A percentile compares a stretch with the other conserved stretches of the same genome.
Evolutionary conservation across 495 filamentous ascomycete genomes (phyloP).

Genomic region (Lophiotrema nucula): DNA sequence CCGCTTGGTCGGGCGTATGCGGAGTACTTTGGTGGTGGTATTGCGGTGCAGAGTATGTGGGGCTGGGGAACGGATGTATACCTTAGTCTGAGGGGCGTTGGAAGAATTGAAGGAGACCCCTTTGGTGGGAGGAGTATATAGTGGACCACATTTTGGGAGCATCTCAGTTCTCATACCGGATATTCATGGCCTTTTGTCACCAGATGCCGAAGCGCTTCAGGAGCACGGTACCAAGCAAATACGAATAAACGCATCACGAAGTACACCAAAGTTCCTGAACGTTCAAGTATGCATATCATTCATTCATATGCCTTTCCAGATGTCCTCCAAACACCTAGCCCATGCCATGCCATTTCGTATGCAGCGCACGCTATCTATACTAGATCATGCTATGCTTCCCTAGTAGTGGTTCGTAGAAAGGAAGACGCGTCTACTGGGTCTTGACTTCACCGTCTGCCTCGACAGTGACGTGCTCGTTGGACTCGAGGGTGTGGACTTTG

Average conservation of each 20-base stretch:
- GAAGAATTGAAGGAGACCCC: constrained; percentile 39
- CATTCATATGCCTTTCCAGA: too few relatives aligned
- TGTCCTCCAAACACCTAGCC: constrained; percentile 3
- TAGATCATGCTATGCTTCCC: not conserved
- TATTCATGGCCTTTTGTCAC: not conserved
- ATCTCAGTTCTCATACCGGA: too few relatives aligned
- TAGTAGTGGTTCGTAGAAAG: not conserved
- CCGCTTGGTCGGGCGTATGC: constrained; percentile 92
- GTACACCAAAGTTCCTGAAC: too few relatives aligned
- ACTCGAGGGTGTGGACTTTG: constrained; percentile 58
- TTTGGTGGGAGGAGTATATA: too few relatives aligned
- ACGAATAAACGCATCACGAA: too few relatives aligned
- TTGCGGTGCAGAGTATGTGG: constrained; percentile 87
- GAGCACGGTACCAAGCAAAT: too few relatives aligned
- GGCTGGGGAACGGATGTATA: constrained; percentile 93
- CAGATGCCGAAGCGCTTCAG: too few relatives aligned
- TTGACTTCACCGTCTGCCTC: constrained; percentile 70
- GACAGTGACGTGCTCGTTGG: constrained; percentile 69
- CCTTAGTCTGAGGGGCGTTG: constrained; percentile 79
- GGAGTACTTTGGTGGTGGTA: constrained; percentile 97
- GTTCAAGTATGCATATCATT: too few relatives aligned
- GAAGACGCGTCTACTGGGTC: constrained; percentile 60
- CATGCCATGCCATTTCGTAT: constrained; percentile 13
- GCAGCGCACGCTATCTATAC: not conserved
- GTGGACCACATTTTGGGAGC: too few relatives aligned